Evolutionary conservation across 257 asterid genomes (phyloP), one percentile per base, ranked within the genome.

Genomic region (Nyctanthes arbortristis): DNA sequence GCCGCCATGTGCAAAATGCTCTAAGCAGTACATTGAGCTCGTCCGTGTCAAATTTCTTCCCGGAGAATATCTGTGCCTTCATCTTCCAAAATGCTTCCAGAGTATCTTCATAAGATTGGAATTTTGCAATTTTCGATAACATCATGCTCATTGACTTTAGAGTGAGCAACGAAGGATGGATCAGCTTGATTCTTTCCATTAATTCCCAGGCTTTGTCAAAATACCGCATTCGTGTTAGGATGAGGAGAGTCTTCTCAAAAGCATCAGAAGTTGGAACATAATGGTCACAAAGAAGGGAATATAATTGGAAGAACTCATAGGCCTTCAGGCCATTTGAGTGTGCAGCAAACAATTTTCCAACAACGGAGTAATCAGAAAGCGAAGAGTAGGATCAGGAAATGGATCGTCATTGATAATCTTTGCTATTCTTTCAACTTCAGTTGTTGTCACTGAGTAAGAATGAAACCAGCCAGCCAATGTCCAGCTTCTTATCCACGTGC

Each of bases 261-360:
- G 97, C 97, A 73, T 80, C 98, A 0, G 97, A 79, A 61, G 85
- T 90, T 29, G 98, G 97, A 73, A 40, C 45, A 24, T 81, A 84
- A 2, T 66, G 49, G n/a, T 85, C 67, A 32, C 77, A 79, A 4
- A 62, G 62, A 31, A 93, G 93, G 76, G 92, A 90, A 59, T 81
- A 89, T n/a, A n/a, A n/a, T 35, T 80, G 80, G 75, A 90, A 90
- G 32, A 90, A 76, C 37, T 88, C 87, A 47, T 85, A 91, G 7
- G 97, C 97, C 78, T 90, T 93, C 66, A 90, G 90, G 61, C 98
- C 98, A 75, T 93, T 87, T 2, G 93, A 78, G 71, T 93, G 96
- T 6, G 96, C 92, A 30, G 83, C 96, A 80, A 93, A 93, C 62
- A 91, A 79, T 70, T 69, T 77, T 47, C 98, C 98, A 31, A 93